Evolutionary conservation across 805 yeast genomes (phyloP), one percentile per base, ranked within the genome.

Genomic region (Ogataea henricii): DNA sequence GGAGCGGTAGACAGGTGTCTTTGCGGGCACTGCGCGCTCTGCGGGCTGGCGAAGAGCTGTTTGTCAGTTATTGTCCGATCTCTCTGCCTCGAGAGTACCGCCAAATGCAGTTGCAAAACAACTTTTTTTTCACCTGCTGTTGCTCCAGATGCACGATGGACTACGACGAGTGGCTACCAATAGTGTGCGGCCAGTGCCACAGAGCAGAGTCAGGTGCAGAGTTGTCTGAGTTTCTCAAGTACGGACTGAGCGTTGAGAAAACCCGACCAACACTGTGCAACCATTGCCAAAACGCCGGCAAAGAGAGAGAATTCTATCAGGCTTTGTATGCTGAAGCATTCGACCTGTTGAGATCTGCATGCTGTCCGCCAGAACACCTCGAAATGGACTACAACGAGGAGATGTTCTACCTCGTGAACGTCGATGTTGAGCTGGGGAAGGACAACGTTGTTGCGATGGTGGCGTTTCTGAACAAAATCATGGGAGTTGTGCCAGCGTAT

Each of bases 121-220:
- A 67, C 37, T 72, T 61, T 47, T 68, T 58, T 45, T 72, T 72
- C 42, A 32, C 54, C 1, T 72, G 76, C 50, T 30, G 52, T n/a
- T 72, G 77, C 51, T 9, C 32, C 6, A 32, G 46, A 13, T 70
- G 75, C 47, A n/a, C 30, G 7, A 17, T 42, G 6, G 41, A 43
- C 4, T 42, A 45, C 33, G 76, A 72, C 50, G 32, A 39, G 16
- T 60, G 57, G 54, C 57, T 69, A 33, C 61, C 68, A 10, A 49
- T 62, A 21, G 45, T 43, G 10, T 68, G 71, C 45, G 43, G 41
- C 1, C 20, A 36, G 1, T 68, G 73, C 51, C 49, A 50, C 0
- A 21, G 42, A 12, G 21, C 44, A 4, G 44, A 49, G 25, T 47
- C 49, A 4, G 57, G 57, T 1, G 50, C 63, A 6, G 46, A 23